Evolutionary conservation across 2,329 filamentous ascomycete genomes (phyloP), one percentile per base, ranked within the genome.

Genomic region (Rugonectria rugulosa): DNA sequence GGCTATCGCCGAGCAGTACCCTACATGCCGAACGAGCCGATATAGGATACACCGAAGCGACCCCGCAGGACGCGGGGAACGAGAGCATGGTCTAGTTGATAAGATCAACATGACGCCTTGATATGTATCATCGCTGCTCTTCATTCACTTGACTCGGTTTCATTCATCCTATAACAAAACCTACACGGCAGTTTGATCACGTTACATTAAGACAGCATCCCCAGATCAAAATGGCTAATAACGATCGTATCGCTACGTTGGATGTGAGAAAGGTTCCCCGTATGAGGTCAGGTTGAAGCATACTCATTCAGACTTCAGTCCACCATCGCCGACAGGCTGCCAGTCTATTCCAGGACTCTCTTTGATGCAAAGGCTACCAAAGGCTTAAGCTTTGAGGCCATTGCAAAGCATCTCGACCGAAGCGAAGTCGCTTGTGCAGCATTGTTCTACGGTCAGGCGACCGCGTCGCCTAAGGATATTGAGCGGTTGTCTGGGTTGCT

Each of bases 361-460:
- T 75, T 75, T 57, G 81, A 86, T 29, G 91, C 90, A 62, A 97
- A 97, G 76, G 88, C 91, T 43, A 72, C 76, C 52, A 89, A 90
- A 75, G 82, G 86, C 62, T 82, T 96, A 29, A 90, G 82, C 67
- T 97, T 97, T 71, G 90, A 92, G 71, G 77, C 84, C 37, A 92
- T 97, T 68, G 91, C 86, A 46, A 76, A 86, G 63, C 80, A 87
- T 24, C 81, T 97, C 51, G 87, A 86, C 60, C 89, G 92, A 61
- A 87, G 88, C 69, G 90, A 97, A 76, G 90, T 97, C 36, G 91
- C 91, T 34, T 85, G 90, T 4, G 93, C 93, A 3, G 92, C 92
- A 2, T 79, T 97, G 60, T 97, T 97, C 82, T 97, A 97, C 73
- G 93, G 93, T 24, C 91, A 95, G 73, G 87, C 89, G 6, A 85